Evolutionary conservation across 2,329 filamentous ascomycete species (phyloP).

Genomic region (Calycina herbarum): DNA sequence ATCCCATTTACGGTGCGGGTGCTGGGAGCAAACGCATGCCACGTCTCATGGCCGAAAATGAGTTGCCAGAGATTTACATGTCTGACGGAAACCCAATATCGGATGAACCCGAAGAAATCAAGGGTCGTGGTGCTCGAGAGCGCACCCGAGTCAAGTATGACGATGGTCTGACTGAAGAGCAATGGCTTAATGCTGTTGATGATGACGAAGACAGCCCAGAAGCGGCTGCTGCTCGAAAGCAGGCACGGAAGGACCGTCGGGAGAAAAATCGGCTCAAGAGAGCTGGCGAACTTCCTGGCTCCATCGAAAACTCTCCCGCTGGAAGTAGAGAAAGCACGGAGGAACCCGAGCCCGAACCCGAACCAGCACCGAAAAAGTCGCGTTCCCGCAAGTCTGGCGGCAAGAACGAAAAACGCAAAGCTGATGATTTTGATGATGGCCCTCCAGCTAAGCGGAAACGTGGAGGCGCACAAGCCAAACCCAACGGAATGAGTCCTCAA

Average conservation of each 20-base stretch:
- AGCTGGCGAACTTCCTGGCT: slow-evolving; percentile 34
- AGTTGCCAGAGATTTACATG: slow-evolving; percentile 92
- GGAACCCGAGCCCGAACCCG: slow-evolving; percentile 63
- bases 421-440: slow-evolving; percentile 59
- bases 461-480: slow-evolving; percentile 60
- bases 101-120: slow-evolving; percentile 75
- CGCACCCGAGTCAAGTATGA: slow-evolving; percentile 94
- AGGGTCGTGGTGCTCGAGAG: slow-evolving; percentile 90
- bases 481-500: slow-evolving; percentile 57
- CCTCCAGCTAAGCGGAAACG: slow-evolving; percentile 78
- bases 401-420: slow-evolving; percentile 83
- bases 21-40: slow-evolving; percentile 63
- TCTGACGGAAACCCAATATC: slow-evolving; percentile 78
- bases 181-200: slow-evolving; percentile 97
- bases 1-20: slow-evolving; percentile 68
- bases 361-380: slow-evolving; percentile 70
- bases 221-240: slow-evolving; percentile 86
- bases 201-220: slow-evolving; percentile 94
- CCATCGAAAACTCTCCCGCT: slow-evolving; percentile 66
- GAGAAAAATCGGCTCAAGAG: slow-evolving; percentile 73
- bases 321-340: slow-evolving; percentile 83
- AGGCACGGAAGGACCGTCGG: slow-evolving; percentile 79
- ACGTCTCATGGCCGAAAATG: slow-evolving; percentile 82
- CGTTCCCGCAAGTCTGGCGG: slow-evolving; percentile 65
- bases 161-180: slow-evolving; percentile 95